Percentiles rank a stretch among this genome's conserved stretches.
phyloP scores from a whole-genome alignment of 2,329 filamentous ascomycete genomes.

The Cytospora schulzeri region DNA sequence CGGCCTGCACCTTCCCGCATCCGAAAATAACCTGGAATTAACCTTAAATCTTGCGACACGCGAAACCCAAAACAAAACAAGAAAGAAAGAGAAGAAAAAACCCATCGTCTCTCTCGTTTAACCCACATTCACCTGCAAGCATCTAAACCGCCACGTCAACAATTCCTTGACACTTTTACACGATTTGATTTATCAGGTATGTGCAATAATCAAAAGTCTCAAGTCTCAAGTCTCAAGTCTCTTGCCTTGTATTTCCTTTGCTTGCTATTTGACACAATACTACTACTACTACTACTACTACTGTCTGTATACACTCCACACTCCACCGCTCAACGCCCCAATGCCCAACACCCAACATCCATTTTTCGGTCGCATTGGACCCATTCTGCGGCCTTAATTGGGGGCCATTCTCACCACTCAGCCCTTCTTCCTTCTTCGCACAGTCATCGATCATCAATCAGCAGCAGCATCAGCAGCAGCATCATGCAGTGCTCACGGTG shows the following conservation, averaged over 20 bases:
- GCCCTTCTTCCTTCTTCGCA: not conserved
- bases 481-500: constrained; percentile 11
- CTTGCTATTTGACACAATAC: not conserved
- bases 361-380: not conserved
- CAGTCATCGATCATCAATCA: constrained; percentile 5
- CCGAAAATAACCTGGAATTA: constrained; percentile 23
- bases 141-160: not conserved
- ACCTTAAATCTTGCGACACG: constrained; percentile 23
- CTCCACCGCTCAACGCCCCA: not conserved
- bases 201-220: too few species aligned
- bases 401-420: not conserved
- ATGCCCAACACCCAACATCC: not conserved
- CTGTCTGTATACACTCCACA: too few species aligned
- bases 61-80: not conserved
- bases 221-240: not conserved
- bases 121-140: too few species aligned
- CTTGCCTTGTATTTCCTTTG: not conserved
- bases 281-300: not conserved
- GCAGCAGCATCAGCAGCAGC: not conserved
- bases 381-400: not conserved
- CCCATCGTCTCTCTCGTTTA: too few species aligned
- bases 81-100: not conserved
- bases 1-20: not conserved
- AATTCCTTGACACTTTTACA: not conserved
- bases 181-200: not conserved